phyloP scores from a whole-genome alignment of 2,329 filamentous ascomycete species.

The Grosmannia huntii region DNA sequence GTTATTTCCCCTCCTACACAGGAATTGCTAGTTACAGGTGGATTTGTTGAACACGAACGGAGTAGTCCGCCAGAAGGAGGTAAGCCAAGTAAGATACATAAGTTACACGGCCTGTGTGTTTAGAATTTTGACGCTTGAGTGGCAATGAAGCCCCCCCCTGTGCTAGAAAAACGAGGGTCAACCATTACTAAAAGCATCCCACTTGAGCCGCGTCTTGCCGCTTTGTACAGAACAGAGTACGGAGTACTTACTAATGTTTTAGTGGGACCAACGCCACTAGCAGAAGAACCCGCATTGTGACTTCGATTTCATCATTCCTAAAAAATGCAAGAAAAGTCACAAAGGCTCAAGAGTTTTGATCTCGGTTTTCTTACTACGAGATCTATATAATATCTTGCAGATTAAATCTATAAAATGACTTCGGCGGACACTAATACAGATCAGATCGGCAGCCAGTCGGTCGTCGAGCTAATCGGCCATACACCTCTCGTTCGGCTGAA shows the following conservation, averaged over 20 bases:
- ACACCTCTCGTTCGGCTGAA: constrained; percentile 92
- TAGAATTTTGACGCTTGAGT: too few species aligned
- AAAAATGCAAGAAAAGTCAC: neutral
- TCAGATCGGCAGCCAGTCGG: constrained; percentile 3
- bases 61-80: too few species aligned
- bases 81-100: too few species aligned
- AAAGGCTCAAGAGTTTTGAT: neutral
- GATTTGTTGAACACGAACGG: too few species aligned
- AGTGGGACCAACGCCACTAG: neutral
- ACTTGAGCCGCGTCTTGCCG: neutral
- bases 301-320: neutral
- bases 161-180: neutral
- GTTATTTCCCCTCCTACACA: too few species aligned
- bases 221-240: too few species aligned
- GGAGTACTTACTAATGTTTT: neutral
- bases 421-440: neutral
- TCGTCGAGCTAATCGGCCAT: constrained; percentile 72
- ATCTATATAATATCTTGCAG: neutral
- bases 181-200: too few species aligned
- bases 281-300: neutral
- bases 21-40: too few species aligned
- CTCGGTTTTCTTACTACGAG: neutral
- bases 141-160: too few species aligned
- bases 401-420: neutral
- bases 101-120: too few species aligned